Percentiles rank a stretch among this genome's conserved stretches.
Evolutionary conservation across 2,329 filamentous ascomycete species (phyloP).

Genomic region (Orbilia oligospora): DNA sequence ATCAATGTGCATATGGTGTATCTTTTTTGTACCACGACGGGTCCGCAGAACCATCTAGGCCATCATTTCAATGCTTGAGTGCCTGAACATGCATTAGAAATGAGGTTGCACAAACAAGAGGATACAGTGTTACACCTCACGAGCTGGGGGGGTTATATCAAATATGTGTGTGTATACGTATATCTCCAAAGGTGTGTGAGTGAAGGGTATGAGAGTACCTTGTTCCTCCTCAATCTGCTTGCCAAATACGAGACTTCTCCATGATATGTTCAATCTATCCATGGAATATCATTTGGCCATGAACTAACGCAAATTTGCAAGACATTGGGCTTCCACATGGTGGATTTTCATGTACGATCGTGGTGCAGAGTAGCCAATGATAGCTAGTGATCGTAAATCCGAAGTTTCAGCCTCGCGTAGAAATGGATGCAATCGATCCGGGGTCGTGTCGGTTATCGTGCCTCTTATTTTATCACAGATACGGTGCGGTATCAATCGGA

Average conservation of each 20-base stretch:
- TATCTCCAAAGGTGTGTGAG: slow-evolving; percentile 3
- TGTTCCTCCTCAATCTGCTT: background rate
- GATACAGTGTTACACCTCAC: slow-evolving; percentile 1
- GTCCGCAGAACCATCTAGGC: slow-evolving; percentile 12
- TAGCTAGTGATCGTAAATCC: slow-evolving; percentile 4
- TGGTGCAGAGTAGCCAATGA: slow-evolving; percentile 17
- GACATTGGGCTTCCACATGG: slow-evolving; percentile 44
- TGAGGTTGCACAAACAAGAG: slow-evolving; percentile 15
- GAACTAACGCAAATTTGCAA: slow-evolving; percentile 7
- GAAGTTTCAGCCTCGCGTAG: slow-evolving; percentile 48
- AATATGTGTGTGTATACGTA: too few relatives aligned
- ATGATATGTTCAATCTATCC: background rate
- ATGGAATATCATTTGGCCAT: slow-evolving; percentile 7
- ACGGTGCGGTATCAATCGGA: slow-evolving; percentile 37
- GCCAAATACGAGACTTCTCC: slow-evolving; percentile 5
- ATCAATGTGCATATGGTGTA: background rate
- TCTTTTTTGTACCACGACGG: background rate
- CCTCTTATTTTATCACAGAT: slow-evolving; percentile 33
- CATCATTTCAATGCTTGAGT: slow-evolving; percentile 7
- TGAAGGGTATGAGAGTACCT: background rate
- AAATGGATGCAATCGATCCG: slow-evolving; percentile 28
- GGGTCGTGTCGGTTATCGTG: slow-evolving; percentile 52
- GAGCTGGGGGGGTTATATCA: slow-evolving; percentile 9
- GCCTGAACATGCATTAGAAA: slow-evolving; percentile 33
- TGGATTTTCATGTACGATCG: background rate